A percentile compares a stretch with the other conserved stretches of the same genome.
These are phyloP conservation scores for Parachaetomium inaequale DNA, from an alignment of 495 filamentous ascomycete genomes.

Conservation along the genomic window DNA sequence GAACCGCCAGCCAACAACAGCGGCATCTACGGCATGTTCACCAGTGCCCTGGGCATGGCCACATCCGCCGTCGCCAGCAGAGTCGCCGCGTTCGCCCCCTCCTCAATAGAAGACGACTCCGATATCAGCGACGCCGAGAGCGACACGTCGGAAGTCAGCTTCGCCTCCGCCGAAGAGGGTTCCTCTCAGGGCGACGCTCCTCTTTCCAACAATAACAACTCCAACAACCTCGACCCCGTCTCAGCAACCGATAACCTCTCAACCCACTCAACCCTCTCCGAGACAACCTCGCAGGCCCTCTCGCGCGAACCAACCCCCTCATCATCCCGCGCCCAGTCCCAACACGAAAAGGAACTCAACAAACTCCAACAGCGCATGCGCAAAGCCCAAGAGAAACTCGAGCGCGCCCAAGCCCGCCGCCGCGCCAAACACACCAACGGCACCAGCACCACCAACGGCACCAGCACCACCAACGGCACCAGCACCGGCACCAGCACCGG, in stretches of 20 bases:
- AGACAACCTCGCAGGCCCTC: constrained; percentile 12
- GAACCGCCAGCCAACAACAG: constrained; percentile 38
- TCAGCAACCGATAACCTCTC: constrained; percentile 16
- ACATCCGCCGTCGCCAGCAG: constrained; percentile 40
- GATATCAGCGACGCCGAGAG: constrained; percentile 29
- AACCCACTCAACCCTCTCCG: constrained; percentile 26
- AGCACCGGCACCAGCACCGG: too few relatives aligned
- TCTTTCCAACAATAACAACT: constrained; percentile 20
- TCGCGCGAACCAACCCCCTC: neutral
- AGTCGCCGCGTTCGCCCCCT: constrained; percentile 33
- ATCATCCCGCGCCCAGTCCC: constrained; percentile 29
- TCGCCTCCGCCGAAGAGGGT: constrained; percentile 43
- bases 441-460: constrained; percentile 7
- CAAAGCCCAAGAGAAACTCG: constrained; percentile 66
- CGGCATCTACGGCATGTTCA: constrained; percentile 51
- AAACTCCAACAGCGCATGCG: constrained; percentile 70
- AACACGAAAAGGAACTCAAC: constrained; percentile 67
- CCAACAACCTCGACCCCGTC: constrained; percentile 27
- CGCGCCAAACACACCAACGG: constrained; percentile 40
- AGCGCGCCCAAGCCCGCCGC: constrained; percentile 48
- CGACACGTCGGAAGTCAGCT: constrained; percentile 44
- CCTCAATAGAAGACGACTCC: constrained; percentile 33
- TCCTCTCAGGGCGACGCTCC: constrained; percentile 11
- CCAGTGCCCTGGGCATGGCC: constrained; percentile 42
- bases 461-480: neutral